A percentile compares a stretch with the other conserved stretches of the same genome.
phyloP scores from a whole-genome alignment of 495 filamentous ascomycete species.

The Penicillium mononematosum region DNA sequence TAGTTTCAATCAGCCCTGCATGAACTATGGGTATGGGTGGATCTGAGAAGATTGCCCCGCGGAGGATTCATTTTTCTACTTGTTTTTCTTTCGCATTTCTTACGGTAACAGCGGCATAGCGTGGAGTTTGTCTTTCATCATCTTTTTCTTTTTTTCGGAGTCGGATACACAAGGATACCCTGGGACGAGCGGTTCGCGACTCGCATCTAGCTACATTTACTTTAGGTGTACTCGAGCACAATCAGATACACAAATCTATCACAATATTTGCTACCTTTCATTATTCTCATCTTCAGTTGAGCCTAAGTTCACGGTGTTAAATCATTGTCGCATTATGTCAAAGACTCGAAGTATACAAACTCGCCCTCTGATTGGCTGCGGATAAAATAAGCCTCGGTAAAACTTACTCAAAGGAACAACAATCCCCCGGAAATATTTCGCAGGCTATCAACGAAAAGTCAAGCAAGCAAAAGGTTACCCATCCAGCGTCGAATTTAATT shows the following conservation, averaged over 20 bases:
- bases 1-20: slow-evolving; percentile 35
- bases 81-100: slow-evolving; percentile 17
- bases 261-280: background rate
- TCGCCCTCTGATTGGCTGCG: slow-evolving; percentile 8
- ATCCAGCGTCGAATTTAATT: background rate
- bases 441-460: slow-evolving; percentile 7
- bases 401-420: slow-evolving; percentile 16
- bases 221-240: slow-evolving; percentile 6
- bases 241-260: slow-evolving; percentile 2
- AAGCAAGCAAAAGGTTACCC: background rate
- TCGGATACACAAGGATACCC: slow-evolving; percentile 34
- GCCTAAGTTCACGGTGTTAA: background rate
- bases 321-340: background rate
- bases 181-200: slow-evolving; percentile 18
- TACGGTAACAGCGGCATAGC: slow-evolving; percentile 36
- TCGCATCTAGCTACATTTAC: slow-evolving; percentile 2
- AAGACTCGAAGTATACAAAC: slow-evolving; percentile 3
- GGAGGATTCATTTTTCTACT: slow-evolving; percentile 1
- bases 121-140: slow-evolving; percentile 31
- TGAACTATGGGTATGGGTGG: slow-evolving; percentile 47
- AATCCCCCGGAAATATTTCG: slow-evolving; percentile 22
- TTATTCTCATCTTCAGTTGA: background rate
- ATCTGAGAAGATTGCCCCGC: slow-evolving; percentile 27
- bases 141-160: slow-evolving; percentile 15
- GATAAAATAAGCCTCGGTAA: slow-evolving; percentile 5